Base-by-base conservation (phyloP, 179 eudicot species). In the Camellia oleifera region DNA sequence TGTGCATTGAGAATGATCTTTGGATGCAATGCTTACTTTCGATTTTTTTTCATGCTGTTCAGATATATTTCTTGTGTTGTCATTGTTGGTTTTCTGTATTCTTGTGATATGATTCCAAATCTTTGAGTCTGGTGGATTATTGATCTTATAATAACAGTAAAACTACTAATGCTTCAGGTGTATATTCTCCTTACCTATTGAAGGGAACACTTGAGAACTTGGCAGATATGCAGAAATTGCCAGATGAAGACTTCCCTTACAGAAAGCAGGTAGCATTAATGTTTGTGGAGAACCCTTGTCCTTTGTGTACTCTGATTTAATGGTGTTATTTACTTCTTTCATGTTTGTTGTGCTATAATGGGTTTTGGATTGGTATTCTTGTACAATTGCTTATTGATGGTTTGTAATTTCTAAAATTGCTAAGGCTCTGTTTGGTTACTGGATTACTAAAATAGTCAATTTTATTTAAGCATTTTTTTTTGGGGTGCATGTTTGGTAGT, bases 181-280 rank as follows among this genome's bases (percentile, higher is more conserved):
- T 67, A 42, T 61, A 69, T 79, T 94, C 98, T 26, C 82, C 80
- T 81, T 82, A 86, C 85, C 74, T 97, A 23, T 79, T 94, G 82
- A 86, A 87, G 80, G 86, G 86, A 78, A 89, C 90, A 66, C 85
- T 94, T 66, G 77, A 80, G 89, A 90, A 84, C 89, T 82, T 97
- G 85, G 95, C 87, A 53, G 91, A 86, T 40, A 92, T 97, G 88
- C 93, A 93, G 82, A 91, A 88, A 79, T 87, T 92, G 88, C 89
- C 95, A 20, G 97, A 88, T 79, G 97, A 90, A 74, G 91, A 94
- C 71, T 94, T 97, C 68, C 83, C 90, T 10, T 92, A 80, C 79
- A 84, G 92, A 83, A 94, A 93, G 85, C 97, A 94, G 98, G 99
- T 94, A 79, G 9, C 5, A 4, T 46, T 68, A 32, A 63, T 76